Percentiles rank a stretch among this genome's conserved stretches.
Evolutionary conservation across 768 basidiomycete species (phyloP).

Genomic region (Hirschioporus abietinus): DNA sequence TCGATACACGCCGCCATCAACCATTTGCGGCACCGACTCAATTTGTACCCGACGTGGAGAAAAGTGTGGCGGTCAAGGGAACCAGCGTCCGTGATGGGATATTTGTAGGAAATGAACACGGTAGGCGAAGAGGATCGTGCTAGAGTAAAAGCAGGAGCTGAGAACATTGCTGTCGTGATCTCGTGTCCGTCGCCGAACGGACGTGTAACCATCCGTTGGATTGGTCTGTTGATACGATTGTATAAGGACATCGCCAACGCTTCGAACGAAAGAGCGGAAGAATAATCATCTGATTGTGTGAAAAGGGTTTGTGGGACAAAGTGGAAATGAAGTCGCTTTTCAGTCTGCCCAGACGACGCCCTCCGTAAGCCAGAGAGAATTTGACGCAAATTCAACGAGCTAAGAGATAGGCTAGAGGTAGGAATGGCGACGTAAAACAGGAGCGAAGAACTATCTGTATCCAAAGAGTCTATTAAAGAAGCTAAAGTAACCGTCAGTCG

Average conservation of each 20-base stretch:
- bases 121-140: slow-evolving; percentile 36
- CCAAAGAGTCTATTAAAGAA: slow-evolving; percentile 42
- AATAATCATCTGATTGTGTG: slow-evolving; percentile 39
- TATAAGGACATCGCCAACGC: slow-evolving; percentile 61
- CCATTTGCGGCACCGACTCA: slow-evolving; percentile 71
- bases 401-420: slow-evolving; percentile 50
- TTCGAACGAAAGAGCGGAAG: slow-evolving; percentile 39
- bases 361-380: slow-evolving; percentile 61
- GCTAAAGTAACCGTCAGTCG: slow-evolving; percentile 28
- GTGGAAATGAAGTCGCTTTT: slow-evolving; percentile 57
- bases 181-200: slow-evolving; percentile 36
- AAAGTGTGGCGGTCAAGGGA: slow-evolving; percentile 55
- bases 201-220: slow-evolving; percentile 58
- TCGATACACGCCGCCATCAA: slow-evolving; percentile 70
- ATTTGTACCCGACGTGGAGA: slow-evolving; percentile 70
- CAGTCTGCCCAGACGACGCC: slow-evolving; percentile 39
- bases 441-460: slow-evolving; percentile 33
- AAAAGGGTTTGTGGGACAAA: slow-evolving; percentile 66
- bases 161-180: slow-evolving; percentile 45
- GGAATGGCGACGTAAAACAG: slow-evolving; percentile 71
- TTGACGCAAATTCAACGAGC: slow-evolving; percentile 65
- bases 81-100: slow-evolving; percentile 38
- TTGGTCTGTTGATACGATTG: slow-evolving; percentile 57
- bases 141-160: slow-evolving; percentile 61
- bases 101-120: slow-evolving; percentile 34